Base-by-base conservation (phyloP, 2,329 filamentous ascomycete genomes). In the Chaetomium strumarium region DNA sequence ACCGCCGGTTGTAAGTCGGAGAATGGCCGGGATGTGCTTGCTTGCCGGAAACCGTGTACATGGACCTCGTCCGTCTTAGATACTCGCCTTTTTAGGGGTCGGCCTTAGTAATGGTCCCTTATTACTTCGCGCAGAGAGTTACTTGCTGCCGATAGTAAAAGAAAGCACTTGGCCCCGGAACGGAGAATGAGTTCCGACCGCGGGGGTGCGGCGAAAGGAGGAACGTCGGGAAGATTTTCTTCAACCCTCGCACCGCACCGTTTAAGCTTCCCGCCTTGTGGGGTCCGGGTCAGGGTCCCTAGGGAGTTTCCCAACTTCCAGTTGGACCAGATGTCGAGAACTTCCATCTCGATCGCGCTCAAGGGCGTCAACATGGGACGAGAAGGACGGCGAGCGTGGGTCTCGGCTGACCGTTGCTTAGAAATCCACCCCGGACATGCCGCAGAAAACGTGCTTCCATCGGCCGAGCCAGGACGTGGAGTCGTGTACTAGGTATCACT, bases 181-280 rank as follows among this genome's bases (percentile, higher is more conserved):
- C 49, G 53, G 53, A 55, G 53, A 55, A 52, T 14, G 53, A 30
- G 50, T 45, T 55, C 50, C 53, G 49, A 39, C 33, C 36, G 49
- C 49, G 49, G 53, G 46, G 49, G 29, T 46, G 30, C n/a, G n/a
- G n/a, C n/a, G 49, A 17, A 33, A 38, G 40, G 39, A 12, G 13
- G 10, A 31, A 31, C 48, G 38, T 44, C 34, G 34, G 39, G 33
- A 45, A 51, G n/a, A 31, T 49, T 49, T 49, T 51, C 45, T 44
- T 53, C 46, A 37, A 46, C 37, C 29, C 44, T 41, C 7, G 20
- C 20, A 5, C 16, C 4, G 33, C n/a, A n/a, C n/a, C n/a, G n/a
- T n/a, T 30, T 42, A 16, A 43, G 20, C 16, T 38, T 43, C 33
- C 24, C 4, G 20, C 38, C 33, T 19, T 52, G 45, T 47, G 45